A percentile compares a stretch with the other conserved stretches of the same genome.
These are phyloP conservation scores for Thelephora aurantiotincta DNA, from an alignment of 768 basidiomycete genomes.

Conservation along the genomic window DNA sequence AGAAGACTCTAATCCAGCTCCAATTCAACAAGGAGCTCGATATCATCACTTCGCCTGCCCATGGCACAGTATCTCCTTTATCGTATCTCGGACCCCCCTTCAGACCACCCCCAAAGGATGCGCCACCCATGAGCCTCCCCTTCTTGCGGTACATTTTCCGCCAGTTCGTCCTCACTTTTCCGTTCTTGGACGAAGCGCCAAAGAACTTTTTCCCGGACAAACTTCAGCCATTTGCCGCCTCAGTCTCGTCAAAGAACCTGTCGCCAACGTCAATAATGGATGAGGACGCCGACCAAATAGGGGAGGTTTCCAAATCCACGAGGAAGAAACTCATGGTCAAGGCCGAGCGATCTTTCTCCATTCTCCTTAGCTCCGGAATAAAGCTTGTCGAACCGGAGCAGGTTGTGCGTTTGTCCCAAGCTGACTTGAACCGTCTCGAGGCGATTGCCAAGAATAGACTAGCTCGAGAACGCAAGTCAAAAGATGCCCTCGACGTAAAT, in stretches of 20 bases:
- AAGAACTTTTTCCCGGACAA: constrained; percentile 89
- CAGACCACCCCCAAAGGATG: constrained; percentile 46
- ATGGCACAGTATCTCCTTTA: constrained; percentile 45
- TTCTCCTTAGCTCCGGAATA: constrained; percentile 71
- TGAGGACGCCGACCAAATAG: constrained; percentile 33
- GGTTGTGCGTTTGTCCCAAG: constrained; percentile 78
- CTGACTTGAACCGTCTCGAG: constrained; percentile 72
- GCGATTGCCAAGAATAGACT: constrained; percentile 49
- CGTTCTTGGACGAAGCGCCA: constrained; percentile 83
- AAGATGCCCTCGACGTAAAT: constrained; percentile 76
- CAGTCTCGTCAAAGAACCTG: constrained; percentile 69
- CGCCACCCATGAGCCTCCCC: constrained; percentile 58
- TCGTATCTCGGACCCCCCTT: constrained; percentile 88
- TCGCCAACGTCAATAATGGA: constrained; percentile 47
- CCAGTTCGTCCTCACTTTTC: constrained; percentile 89
- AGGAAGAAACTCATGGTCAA: constrained; percentile 60
- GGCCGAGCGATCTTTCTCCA: constrained; percentile 70
- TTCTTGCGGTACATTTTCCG: constrained; percentile 83
- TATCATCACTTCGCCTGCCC: constrained; percentile 36
- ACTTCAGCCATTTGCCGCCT: constrained; percentile 86
- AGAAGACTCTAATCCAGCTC: constrained; percentile 85
- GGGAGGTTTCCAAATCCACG: constrained; percentile 27
- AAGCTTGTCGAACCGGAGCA: constrained; percentile 80
- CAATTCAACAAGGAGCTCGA: constrained; percentile 75
- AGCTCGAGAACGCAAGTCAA: constrained; percentile 29